Conservation (phyloP, 345 rosid species). For the Anastatica hierochuntica region DNA sequence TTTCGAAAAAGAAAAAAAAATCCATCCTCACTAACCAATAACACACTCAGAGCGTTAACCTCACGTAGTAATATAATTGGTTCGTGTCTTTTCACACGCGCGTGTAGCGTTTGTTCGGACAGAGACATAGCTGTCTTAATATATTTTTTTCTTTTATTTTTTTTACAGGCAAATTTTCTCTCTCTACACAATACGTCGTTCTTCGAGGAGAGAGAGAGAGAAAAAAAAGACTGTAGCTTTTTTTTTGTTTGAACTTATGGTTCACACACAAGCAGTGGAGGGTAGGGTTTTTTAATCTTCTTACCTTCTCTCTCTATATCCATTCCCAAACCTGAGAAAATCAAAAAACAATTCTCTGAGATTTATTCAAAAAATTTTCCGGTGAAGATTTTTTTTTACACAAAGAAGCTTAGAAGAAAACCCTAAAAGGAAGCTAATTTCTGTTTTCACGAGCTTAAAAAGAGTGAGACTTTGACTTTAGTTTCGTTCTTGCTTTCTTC, state of each 20-base stretch:
- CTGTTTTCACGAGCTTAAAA: background rate
- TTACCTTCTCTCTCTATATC: conserved; percentile 35
- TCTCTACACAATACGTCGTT: conserved; percentile 7
- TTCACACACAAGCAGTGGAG: conserved; percentile 28
- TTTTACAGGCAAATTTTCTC: conserved; percentile 17
- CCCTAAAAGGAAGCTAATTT: conserved; percentile 28
- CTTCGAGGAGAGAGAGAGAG: conserved; percentile 10
- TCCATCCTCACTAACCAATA: conserved; percentile 12
- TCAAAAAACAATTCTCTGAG: conserved; percentile 30
- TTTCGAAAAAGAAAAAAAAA: no score
- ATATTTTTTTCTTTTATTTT: background rate
- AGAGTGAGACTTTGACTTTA: conserved; percentile 24
- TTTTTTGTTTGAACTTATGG: conserved; percentile 29
- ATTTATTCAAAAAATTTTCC: conserved; percentile 29
- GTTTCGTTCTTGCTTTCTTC: conserved; percentile 18
- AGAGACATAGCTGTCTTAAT: background rate
- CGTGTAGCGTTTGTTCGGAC: conserved; percentile 3
- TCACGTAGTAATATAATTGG: background rate
- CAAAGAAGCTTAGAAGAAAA: conserved; percentile 20
- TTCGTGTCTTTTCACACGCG: background rate
- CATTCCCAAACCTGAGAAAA: no score
- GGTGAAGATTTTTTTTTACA: background rate
- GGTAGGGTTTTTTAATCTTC: conserved; percentile 54
- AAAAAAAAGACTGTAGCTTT: conserved; percentile 9
- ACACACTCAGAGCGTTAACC: conserved; percentile 5